Evolutionary conservation across 305 asterid genomes (phyloP).

Genomic region (Fraxinus angustifolia): DNA sequence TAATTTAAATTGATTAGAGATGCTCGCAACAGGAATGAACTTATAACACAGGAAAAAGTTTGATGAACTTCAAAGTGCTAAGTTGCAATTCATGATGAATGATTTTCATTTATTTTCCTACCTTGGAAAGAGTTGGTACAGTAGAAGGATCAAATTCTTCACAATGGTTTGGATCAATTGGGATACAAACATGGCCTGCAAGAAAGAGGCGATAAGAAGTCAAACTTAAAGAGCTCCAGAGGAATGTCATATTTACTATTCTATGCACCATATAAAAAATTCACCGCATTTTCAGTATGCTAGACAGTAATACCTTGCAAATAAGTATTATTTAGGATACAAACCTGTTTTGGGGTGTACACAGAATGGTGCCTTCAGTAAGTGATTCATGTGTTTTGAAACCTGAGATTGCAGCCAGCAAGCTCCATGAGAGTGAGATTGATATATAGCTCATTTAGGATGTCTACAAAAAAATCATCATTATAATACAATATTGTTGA

Average conservation of each 20-base stretch:
- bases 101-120: constrained; percentile 22
- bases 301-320: constrained; percentile 5
- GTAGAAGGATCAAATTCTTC: constrained; percentile 80
- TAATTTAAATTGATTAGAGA: background rate
- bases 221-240: constrained; percentile 17
- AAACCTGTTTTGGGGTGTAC: constrained; percentile 93
- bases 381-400: constrained; percentile 85
- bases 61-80: background rate
- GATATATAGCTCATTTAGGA: background rate
- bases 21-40: background rate
- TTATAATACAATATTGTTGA: background rate
- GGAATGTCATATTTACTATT: background rate
- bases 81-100: background rate
- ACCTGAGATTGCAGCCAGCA: constrained; percentile 49
- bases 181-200: constrained; percentile 88
- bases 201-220: constrained; percentile 1
- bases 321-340: constrained; percentile 4
- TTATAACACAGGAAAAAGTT: background rate
- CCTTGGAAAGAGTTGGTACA: constrained; percentile 86
- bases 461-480: constrained; percentile 6
- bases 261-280: constrained; percentile 8
- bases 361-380: constrained; percentile 94
- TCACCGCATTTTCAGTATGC: background rate
- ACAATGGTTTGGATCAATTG: constrained; percentile 74
- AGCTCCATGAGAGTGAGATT: constrained; percentile 13